phyloP scores from a whole-genome alignment of 306 rosid genomes.

The Rosa multiflora region DNA sequence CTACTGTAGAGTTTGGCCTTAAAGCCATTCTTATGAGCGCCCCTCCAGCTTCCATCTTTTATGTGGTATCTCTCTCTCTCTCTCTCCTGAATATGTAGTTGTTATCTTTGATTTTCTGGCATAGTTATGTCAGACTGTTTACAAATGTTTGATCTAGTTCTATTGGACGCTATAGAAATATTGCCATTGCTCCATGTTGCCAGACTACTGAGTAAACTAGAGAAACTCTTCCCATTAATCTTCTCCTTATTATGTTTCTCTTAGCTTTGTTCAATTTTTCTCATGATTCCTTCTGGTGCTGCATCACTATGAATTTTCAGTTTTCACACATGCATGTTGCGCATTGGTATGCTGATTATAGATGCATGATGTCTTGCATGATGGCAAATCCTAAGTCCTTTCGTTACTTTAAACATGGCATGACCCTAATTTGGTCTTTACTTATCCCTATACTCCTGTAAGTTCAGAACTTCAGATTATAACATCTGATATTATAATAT shows the following conservation, averaged over 20 bases:
- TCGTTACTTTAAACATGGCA: background rate
- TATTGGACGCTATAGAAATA: background rate
- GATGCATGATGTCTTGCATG: background rate
- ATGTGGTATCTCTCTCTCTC: slow-evolving; percentile 51
- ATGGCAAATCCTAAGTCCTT: background rate
- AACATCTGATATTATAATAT: background rate
- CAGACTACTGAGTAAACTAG: background rate
- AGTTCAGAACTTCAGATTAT: background rate
- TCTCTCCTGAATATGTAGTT: background rate
- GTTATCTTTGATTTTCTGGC: background rate
- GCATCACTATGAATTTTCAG: background rate
- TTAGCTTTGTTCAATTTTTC: background rate
- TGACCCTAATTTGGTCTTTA: background rate
- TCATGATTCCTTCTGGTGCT: background rate
- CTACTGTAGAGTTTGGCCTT: slow-evolving; percentile 51
- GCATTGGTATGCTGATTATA: background rate
- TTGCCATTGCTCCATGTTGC: background rate
- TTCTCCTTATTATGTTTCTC: background rate
- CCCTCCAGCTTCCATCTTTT: slow-evolving; percentile 50
- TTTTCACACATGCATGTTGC: background rate
- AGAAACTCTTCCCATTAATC: background rate
- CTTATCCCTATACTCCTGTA: background rate
- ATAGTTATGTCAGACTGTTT: background rate
- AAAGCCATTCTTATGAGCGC: slow-evolving; percentile 68
- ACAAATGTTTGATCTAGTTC: background rate